phyloP scores from a whole-genome alignment of 2,329 filamentous ascomycete genomes.

The Arthrobotrys sphaeroides region DNA sequence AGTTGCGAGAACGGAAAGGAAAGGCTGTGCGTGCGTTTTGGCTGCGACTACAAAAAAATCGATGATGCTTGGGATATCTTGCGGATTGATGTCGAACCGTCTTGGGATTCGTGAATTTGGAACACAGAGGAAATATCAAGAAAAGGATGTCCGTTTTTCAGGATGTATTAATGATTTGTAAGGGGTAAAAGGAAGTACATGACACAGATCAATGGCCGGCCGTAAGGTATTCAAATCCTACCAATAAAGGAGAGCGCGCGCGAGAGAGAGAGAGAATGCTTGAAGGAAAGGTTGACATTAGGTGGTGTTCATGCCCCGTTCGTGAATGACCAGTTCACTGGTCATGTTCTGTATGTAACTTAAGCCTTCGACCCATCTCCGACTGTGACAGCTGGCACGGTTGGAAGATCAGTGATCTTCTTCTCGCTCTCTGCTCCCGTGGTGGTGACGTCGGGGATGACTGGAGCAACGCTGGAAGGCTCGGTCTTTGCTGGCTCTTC shows the following conservation, averaged over 20 bases:
- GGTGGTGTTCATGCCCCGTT: conserved; percentile 38
- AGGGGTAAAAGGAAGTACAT: conserved; percentile 2
- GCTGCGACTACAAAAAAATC: conserved; percentile 30
- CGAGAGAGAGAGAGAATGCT: conserved; percentile 13
- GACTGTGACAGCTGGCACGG: conserved; percentile 47
- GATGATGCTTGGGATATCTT: conserved; percentile 30
- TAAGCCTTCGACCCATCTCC: conserved; percentile 49
- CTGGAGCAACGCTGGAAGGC: conserved; percentile 4
- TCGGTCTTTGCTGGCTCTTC: conserved; percentile 28
- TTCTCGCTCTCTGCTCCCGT: conserved; percentile 19
- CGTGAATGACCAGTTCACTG: conserved; percentile 17
- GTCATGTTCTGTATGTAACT: background rate
- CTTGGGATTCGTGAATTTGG: conserved; percentile 29
- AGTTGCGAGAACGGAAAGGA: conserved; percentile 4
- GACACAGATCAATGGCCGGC: conserved; percentile 22
- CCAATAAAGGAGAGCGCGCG: no score
- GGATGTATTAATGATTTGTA: conserved; percentile 24
- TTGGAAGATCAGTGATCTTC: conserved; percentile 54
- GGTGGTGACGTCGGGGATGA: conserved; percentile 30
- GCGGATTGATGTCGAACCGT: conserved; percentile 14
- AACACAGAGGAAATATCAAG: conserved; percentile 19
- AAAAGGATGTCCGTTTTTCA: conserved; percentile 16
- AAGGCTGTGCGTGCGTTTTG: conserved; percentile 2
- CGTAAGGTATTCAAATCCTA: conserved; percentile 36
- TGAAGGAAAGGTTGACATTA: conserved; percentile 43